These are phyloP conservation scores for Botrytis aclada DNA, from an alignment of 2,329 filamentous ascomycete species.

Conservation along the genomic window DNA sequence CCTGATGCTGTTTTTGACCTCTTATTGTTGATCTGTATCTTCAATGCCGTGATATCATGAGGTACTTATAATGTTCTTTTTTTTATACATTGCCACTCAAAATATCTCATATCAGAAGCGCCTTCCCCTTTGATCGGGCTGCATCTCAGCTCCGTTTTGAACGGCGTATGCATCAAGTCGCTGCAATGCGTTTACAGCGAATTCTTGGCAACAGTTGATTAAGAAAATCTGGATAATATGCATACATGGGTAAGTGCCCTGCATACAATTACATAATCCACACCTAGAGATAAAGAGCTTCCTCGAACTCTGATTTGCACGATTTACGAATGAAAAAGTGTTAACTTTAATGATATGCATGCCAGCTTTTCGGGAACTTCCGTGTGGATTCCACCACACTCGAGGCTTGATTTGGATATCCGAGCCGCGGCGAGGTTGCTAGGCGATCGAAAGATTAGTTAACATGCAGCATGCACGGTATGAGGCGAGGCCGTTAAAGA, in stretches of 20 bases:
- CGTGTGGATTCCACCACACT: neutral
- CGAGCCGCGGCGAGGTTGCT: neutral
- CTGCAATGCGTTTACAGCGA: neutral
- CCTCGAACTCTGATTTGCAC: neutral
- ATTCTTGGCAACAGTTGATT: neutral
- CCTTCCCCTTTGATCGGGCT: neutral
- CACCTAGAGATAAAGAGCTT: neutral
- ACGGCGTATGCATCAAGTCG: neutral
- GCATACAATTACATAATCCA: neutral
- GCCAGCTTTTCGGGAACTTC: neutral
- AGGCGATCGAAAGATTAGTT: neutral
- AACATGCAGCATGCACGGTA: neutral
- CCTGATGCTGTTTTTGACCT: neutral
- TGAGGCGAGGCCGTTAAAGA: neutral
- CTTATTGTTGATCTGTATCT: neutral
- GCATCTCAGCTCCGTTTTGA: neutral
- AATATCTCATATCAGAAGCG: neutral
- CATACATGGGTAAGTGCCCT: neutral
- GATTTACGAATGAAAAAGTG: neutral
- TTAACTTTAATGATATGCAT: neutral
- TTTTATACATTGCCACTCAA: neutral
- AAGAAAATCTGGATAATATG: neutral
- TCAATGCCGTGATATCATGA: neutral
- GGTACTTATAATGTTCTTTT: neutral
- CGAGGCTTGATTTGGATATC: neutral